Conservation (phyloP, 352 stramenopile genomes). For the Phytophthora litchii region DNA sequence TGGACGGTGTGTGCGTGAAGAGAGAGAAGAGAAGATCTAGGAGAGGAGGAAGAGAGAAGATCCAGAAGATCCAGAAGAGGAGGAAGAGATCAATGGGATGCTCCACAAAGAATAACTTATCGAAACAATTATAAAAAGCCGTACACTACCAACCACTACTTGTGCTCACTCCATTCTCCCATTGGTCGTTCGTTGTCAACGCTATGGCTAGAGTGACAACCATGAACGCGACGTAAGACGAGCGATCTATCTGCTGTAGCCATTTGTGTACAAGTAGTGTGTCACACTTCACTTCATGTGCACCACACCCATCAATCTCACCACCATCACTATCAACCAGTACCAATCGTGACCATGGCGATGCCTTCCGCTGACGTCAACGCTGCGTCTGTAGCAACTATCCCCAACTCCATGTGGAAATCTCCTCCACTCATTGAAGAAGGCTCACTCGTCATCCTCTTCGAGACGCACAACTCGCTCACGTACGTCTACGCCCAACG, state of each 20-base stretch:
- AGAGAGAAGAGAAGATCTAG: background rate
- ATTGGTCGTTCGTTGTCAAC: too few species aligned
- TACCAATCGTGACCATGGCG: constrained; percentile 21
- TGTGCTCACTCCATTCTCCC: too few species aligned
- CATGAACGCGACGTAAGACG: too few species aligned
- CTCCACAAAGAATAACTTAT: constrained; percentile 24
- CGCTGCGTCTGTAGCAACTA: constrained; percentile 34
- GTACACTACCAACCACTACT: constrained; percentile 19
- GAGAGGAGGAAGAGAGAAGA: background rate
- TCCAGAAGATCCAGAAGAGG: background rate
- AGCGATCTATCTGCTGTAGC: too few species aligned
- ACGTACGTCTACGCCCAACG: constrained; percentile 94
- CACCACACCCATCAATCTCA: constrained; percentile 2
- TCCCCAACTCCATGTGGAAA: constrained; percentile 77
- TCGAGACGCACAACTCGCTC: constrained; percentile 95
- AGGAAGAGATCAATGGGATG: constrained; percentile 2
- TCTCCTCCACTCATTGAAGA: constrained; percentile 58
- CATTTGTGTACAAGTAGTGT: background rate
- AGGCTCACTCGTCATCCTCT: constrained; percentile 97
- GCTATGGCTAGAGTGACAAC: too few species aligned
- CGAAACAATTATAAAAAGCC: constrained; percentile 35
- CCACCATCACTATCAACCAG: constrained; percentile 10
- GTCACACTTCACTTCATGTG: constrained; percentile 7
- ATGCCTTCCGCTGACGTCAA: constrained; percentile 37
- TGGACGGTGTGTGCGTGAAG: constrained; percentile 2